Conservation (phyloP, 2,329 filamentous ascomycete genomes). For the Paraphoma sp. region DNA sequence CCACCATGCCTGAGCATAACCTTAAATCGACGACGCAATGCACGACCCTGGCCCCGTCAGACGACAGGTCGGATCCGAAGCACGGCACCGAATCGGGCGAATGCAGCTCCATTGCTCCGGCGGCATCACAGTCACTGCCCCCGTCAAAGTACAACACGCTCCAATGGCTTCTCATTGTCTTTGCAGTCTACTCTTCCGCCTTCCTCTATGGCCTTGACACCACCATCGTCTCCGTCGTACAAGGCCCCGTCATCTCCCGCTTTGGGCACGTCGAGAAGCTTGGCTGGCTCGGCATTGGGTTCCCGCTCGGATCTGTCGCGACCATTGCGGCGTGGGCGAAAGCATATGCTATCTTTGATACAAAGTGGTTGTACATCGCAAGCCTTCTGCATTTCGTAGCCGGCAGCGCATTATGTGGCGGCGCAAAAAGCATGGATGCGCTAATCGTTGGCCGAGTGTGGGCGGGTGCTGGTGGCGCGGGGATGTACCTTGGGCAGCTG, state of each 20-base stretch:
- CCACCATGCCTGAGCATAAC: background rate
- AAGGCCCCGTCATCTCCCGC: slow-evolving; percentile 29
- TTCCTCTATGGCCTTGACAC: slow-evolving; percentile 29
- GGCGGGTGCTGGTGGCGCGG: slow-evolving; percentile 54
- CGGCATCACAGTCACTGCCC: background rate
- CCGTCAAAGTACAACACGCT: slow-evolving; percentile 1
- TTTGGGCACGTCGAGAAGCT: slow-evolving; percentile 36
- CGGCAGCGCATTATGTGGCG: slow-evolving; percentile 44
- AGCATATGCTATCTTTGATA: slow-evolving; percentile 53
- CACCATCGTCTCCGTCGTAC: slow-evolving; percentile 40
- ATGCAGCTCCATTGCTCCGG: background rate
- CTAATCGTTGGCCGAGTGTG: slow-evolving; percentile 53
- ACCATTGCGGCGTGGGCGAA: slow-evolving; percentile 34
- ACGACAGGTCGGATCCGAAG: background rate
- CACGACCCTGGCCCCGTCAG: background rate
- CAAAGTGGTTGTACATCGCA: slow-evolving; percentile 48
- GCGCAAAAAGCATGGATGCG: slow-evolving; percentile 36
- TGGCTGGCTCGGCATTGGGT: slow-evolving; percentile 36
- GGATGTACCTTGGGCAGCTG: slow-evolving; percentile 48
- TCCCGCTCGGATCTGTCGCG: slow-evolving; percentile 29
- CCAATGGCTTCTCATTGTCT: slow-evolving; percentile 5
- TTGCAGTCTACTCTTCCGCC: slow-evolving; percentile 4
- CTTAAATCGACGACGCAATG: slow-evolving; percentile 3
- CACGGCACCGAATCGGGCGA: background rate
- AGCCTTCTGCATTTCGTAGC: slow-evolving; percentile 29